Conservation (phyloP, 2,329 filamentous ascomycete species). For the Alternaria sp. region DNA sequence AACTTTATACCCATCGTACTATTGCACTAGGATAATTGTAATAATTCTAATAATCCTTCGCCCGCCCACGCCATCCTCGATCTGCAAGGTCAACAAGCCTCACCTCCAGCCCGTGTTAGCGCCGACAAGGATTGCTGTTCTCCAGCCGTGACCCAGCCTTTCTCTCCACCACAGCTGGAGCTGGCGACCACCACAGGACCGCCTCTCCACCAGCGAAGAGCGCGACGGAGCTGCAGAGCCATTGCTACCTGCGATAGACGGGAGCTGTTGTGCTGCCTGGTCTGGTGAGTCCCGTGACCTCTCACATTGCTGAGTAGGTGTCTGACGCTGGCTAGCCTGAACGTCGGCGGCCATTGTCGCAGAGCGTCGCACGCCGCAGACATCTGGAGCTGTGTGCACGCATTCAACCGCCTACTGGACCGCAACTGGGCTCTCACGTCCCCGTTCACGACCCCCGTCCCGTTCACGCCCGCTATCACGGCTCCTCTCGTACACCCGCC, state of each 20-base stretch:
- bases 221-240: constrained; percentile 13
- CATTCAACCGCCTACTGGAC: neutral
- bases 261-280: constrained; percentile 13
- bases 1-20: neutral
- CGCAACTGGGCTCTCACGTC: constrained; percentile 1
- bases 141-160: constrained; percentile 14
- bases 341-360: constrained; percentile 20
- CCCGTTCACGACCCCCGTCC: neutral
- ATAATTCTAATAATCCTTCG: neutral
- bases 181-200: constrained; percentile 8
- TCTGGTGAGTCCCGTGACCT: neutral
- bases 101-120: constrained; percentile 10
- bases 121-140: constrained; percentile 21
- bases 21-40: neutral
- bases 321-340: constrained; percentile 14
- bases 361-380: constrained; percentile 15
- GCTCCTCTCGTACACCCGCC: constrained; percentile 4
- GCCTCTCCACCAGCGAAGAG: constrained; percentile 13
- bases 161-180: constrained; percentile 17
- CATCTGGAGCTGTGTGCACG: constrained; percentile 2
- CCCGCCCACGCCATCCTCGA: neutral
- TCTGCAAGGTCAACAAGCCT: neutral
- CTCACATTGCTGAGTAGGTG: neutral
- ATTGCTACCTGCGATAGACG: constrained; percentile 19
- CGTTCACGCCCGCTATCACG: constrained; percentile 4